These are phyloP conservation scores for Ogataea parapolymorpha DNA, from an alignment of 805 yeast genomes.

Conservation along the genomic window DNA sequence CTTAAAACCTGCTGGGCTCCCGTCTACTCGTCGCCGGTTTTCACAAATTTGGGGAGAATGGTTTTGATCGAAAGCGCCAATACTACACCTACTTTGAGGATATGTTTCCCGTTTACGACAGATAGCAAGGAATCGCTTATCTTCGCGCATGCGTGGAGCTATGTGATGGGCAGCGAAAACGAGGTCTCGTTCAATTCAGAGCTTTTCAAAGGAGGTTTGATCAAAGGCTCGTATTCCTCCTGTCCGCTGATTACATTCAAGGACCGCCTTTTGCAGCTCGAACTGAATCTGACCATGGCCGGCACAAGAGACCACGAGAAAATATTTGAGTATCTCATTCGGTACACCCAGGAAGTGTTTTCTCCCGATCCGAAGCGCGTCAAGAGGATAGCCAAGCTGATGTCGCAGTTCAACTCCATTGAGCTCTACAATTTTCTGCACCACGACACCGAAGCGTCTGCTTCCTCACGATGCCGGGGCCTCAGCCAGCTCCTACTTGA, in stretches of 20 bases:
- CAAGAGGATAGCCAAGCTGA: slow-evolving; percentile 35
- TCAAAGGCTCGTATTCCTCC: slow-evolving; percentile 39
- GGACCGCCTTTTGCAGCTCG: slow-evolving; percentile 39
- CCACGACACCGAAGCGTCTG: slow-evolving; percentile 34
- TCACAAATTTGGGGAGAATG: slow-evolving; percentile 25
- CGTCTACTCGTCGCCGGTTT: slow-evolving; percentile 22
- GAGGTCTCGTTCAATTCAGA: slow-evolving; percentile 44
- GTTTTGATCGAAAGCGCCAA: slow-evolving; percentile 36
- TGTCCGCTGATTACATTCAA: slow-evolving; percentile 24
- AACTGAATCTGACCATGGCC: slow-evolving; percentile 43
- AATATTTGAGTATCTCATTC: slow-evolving; percentile 37
- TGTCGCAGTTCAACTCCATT: slow-evolving; percentile 47
- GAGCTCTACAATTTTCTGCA: slow-evolving; percentile 46
- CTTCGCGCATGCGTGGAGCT: slow-evolving; percentile 47
- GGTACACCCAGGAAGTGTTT: slow-evolving; percentile 26
- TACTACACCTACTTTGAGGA: slow-evolving; percentile 37
- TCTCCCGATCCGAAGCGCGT: slow-evolving; percentile 5
- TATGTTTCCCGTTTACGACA: slow-evolving; percentile 37
- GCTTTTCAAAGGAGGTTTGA: slow-evolving; percentile 35
- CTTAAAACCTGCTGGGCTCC: slow-evolving; percentile 21
- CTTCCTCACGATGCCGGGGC: slow-evolving; percentile 48
- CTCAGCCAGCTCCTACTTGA: slow-evolving; percentile 40
- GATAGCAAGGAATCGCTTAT: slow-evolving; percentile 25
- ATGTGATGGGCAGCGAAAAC: slow-evolving; percentile 62
- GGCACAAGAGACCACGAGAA: slow-evolving; percentile 40